A percentile compares a stretch with the other conserved stretches of the same genome.
Evolutionary conservation across 345 rosid genomes (phyloP).

Genomic region (Jatropha curcas): DNA sequence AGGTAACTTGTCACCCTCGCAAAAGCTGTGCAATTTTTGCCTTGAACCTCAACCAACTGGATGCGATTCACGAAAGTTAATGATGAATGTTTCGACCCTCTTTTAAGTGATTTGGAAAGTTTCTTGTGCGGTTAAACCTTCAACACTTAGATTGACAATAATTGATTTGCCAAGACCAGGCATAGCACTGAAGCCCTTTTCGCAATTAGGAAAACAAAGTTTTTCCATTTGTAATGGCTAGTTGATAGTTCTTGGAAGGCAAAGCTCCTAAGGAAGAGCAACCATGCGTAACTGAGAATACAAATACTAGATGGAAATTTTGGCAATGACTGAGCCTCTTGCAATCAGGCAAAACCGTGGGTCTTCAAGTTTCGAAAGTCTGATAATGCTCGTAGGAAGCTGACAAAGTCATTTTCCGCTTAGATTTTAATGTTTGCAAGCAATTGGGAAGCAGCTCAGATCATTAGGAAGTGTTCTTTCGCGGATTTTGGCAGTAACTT

Average conservation of each 20-base stretch:
- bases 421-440: constrained; percentile 4
- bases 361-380: constrained; percentile 1
- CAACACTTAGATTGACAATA: too few species aligned
- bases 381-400: constrained; percentile 9
- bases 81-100: neutral
- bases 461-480: constrained; percentile 10
- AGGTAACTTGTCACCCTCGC: neutral
- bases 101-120: neutral
- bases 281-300: neutral
- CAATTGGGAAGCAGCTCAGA: neutral
- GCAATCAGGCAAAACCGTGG: constrained; percentile 6
- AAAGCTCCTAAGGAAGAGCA: neutral
- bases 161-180: neutral
- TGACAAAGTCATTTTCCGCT: neutral
- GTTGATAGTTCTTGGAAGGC: too few species aligned
- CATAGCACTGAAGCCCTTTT: neutral
- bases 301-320: constrained; percentile 13
- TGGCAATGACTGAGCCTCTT: constrained; percentile 15
- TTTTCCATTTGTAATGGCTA: too few species aligned
- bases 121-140: too few species aligned
- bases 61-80: neutral
- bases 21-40: neutral
- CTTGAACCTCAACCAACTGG: neutral
- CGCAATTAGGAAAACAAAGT: too few species aligned
- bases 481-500: neutral